Conservation (phyloP, 106 monocot species). For the Xerophyta viscosa region DNA sequence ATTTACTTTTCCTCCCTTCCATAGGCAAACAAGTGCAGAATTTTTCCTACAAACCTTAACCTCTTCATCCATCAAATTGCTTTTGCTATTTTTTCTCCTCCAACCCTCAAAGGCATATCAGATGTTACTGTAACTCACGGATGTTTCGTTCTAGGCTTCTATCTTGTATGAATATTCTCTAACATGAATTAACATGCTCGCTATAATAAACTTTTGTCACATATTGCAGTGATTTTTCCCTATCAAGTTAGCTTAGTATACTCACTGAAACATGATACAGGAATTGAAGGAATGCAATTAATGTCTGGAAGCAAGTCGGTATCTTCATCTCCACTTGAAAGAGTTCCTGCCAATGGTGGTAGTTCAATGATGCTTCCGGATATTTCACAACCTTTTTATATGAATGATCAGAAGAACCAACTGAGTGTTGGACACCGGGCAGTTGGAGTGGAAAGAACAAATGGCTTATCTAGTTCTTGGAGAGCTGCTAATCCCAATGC, state of each 20-base stretch:
- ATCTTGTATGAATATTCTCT: no score
- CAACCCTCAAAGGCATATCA: no score
- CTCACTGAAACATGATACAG: constrained; percentile 5
- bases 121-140: no score
- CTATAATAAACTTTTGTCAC: no score
- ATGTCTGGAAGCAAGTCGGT: constrained; percentile 37
- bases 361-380: constrained; percentile 16
- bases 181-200: no score
- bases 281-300: constrained; percentile 20
- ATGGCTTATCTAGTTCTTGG: constrained; percentile 7
- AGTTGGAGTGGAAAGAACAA: constrained; percentile 9
- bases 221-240: no score
- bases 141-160: no score
- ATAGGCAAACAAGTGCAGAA: no score
- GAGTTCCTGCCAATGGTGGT: constrained; percentile 14
- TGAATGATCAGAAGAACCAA: constrained; percentile 22
- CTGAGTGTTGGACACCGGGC: constrained; percentile 12
- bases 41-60: no score
- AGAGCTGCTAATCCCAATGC: constrained; percentile 14
- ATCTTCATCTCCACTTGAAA: constrained; percentile 33
- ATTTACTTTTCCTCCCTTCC: no score
- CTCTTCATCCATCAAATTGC: no score
- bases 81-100: no score
- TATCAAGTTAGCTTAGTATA: not conserved
- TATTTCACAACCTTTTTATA: constrained; percentile 6